These are phyloP conservation scores for Bryoglossum gracile DNA, from an alignment of 495 filamentous ascomycete species.

Conservation along the genomic window DNA sequence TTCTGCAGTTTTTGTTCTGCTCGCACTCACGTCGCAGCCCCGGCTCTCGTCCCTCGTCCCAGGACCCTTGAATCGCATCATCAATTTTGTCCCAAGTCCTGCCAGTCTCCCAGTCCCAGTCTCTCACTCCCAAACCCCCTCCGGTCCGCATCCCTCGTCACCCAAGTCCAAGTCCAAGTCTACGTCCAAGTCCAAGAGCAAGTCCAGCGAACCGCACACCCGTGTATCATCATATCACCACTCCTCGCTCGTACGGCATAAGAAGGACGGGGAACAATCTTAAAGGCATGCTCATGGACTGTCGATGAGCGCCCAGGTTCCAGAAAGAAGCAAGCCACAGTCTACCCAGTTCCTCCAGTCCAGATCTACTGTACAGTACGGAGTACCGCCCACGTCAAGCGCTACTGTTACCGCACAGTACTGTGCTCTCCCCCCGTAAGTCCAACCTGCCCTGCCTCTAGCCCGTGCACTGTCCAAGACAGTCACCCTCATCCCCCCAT, in stretches of 20 bases:
- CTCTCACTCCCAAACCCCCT: background rate
- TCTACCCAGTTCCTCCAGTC: too few relatives aligned
- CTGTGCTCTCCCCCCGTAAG: background rate
- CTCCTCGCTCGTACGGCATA: conserved; percentile 5
- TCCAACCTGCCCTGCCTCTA: too few relatives aligned
- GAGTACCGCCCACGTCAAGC: conserved; percentile 20
- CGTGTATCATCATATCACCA: background rate
- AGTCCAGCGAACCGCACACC: background rate
- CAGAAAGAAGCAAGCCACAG: conserved; percentile 19
- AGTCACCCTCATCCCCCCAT: too few relatives aligned
- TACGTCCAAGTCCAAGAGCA: background rate
- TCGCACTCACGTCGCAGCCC: background rate
- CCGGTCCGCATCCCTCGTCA: background rate
- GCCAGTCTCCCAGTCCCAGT: background rate
- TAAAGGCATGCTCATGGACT: conserved; percentile 11
- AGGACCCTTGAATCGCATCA: background rate
- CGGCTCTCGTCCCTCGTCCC: background rate
- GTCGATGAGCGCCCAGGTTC: conserved; percentile 11
- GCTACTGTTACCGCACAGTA: conserved; percentile 9
- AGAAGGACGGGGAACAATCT: conserved; percentile 21
- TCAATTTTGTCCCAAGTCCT: background rate
- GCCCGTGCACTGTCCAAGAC: too few relatives aligned
- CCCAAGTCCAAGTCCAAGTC: background rate
- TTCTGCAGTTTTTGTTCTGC: too few relatives aligned
- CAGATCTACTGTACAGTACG: too few relatives aligned